phyloP scores from a whole-genome alignment of 2,329 filamentous ascomycete species.

The Trichoderma sp. region DNA sequence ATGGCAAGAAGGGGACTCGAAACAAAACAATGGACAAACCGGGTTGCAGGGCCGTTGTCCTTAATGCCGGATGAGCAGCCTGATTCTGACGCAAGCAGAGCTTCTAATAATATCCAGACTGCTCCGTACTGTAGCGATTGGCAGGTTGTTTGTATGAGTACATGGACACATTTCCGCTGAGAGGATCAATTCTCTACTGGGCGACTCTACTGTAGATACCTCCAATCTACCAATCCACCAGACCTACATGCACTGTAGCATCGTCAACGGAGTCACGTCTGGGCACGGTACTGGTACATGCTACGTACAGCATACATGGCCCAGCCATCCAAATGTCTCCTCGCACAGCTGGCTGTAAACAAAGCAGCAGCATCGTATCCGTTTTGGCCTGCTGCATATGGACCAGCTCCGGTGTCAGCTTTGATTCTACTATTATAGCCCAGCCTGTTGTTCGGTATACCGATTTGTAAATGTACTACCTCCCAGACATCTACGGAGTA shows the following conservation, averaged over 20 bases:
- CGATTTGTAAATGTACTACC: too few relatives aligned
- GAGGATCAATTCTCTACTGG: not conserved
- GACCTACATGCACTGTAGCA: too few relatives aligned
- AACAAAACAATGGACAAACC: not conserved
- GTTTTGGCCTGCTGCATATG: not conserved
- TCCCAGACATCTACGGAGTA: too few relatives aligned
- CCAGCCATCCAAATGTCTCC: not conserved
- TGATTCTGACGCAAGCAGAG: not conserved
- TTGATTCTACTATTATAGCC: too few relatives aligned
- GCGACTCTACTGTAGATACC: too few relatives aligned
- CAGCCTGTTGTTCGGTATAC: too few relatives aligned
- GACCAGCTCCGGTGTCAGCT: not conserved
- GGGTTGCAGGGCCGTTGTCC: not conserved
- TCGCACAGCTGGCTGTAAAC: not conserved
- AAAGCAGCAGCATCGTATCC: not conserved
- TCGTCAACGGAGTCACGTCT: not conserved
- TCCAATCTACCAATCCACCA: too few relatives aligned
- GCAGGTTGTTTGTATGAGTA: not conserved
- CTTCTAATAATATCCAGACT: not conserved
- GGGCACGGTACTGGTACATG: not conserved
- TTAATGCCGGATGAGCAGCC: not conserved
- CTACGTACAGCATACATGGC: not conserved
- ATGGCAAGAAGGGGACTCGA: not conserved
- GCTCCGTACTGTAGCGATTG: not conserved
- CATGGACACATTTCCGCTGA: not conserved